A percentile compares a stretch with the other conserved stretches of the same genome.
These are phyloP conservation scores for Talaromyces sp. DNA, from an alignment of 2,329 filamentous ascomycete genomes.

Conservation along the genomic window DNA sequence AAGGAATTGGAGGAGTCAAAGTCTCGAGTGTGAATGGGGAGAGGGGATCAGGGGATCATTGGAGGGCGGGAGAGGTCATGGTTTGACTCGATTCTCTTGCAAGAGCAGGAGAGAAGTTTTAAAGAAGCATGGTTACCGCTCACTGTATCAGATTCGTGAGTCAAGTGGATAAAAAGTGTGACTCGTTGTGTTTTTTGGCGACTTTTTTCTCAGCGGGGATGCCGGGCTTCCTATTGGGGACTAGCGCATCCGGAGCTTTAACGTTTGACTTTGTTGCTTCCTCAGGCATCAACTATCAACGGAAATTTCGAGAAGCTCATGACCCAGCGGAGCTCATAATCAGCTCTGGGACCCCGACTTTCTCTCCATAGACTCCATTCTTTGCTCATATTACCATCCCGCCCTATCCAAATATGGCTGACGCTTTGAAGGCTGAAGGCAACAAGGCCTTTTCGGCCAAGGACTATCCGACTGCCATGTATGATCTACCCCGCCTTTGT, in stretches of 20 bases:
- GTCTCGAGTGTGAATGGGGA: slow-evolving; percentile 12
- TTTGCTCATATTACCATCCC: slow-evolving; percentile 4
- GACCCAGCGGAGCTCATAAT: slow-evolving; percentile 26
- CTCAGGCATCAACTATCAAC: slow-evolving; percentile 28
- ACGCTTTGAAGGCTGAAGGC: slow-evolving; percentile 92
- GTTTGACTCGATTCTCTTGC: slow-evolving; percentile 29
- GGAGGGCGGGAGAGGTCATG: slow-evolving; percentile 35
- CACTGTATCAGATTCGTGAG: slow-evolving; percentile 3
- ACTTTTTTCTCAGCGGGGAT: slow-evolving; percentile 32
- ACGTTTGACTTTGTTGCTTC: slow-evolving; percentile 12
- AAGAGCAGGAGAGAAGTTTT: slow-evolving; percentile 13
- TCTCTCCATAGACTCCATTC: slow-evolving; percentile 15
- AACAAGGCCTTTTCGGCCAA: slow-evolving; percentile 99
- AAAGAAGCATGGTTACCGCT: slow-evolving; percentile 20
- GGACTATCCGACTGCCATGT: slow-evolving; percentile 96
- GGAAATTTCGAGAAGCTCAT: slow-evolving; percentile 52
- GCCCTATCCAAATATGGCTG: slow-evolving; percentile 57
- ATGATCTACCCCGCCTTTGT: slow-evolving; percentile 51
- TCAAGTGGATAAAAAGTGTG: slow-evolving; percentile 15
- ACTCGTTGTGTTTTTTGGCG: slow-evolving; percentile 32
- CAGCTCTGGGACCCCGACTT: slow-evolving; percentile 16
- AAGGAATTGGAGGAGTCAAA: slow-evolving; percentile 9
- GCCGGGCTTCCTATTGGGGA: slow-evolving; percentile 21
- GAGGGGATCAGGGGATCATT: slow-evolving; percentile 30
- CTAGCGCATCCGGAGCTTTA: slow-evolving; percentile 19